Evolutionary conservation across 2,329 filamentous ascomycete species (phyloP), one percentile per base, ranked within the genome.

Genomic region (Tolypocladium guangdongense): DNA sequence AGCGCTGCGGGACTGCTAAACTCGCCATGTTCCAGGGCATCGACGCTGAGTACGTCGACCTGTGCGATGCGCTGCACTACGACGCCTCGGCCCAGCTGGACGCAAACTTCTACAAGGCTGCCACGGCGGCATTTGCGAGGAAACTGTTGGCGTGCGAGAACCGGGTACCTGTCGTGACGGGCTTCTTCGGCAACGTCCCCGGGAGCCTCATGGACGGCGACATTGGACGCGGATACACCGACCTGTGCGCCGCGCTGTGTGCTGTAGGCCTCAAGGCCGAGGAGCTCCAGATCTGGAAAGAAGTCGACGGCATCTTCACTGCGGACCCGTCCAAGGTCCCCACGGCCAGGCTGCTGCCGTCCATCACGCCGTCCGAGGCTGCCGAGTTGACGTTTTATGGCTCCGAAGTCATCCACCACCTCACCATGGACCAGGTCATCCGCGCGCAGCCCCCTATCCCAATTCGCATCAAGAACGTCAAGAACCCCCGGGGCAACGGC

Each of bases 261-360:
- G 90, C 93, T 1, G 92, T 99, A 11, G 92, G 90, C 4, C 75
- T 95, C n/a, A 77, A 82, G 62, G 93, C 93, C 1, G 76, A 86
- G 52, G 93, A 99, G 69, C 78, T 99, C 51, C 93, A 99, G 70
- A 88, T 99, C 58, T 97, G 93, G 93, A 99, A 99, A 74, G 93
- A 99, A 68, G 93, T 99, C 7, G 93, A 99, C 68, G 91, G 90
- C 55, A 95, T 97, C 66, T 93, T 96, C 71, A 85, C 80, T 2
- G 78, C 78, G 7, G 92, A 96, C 65, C 90, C 90, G 3, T 83
- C 87, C 63, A 95, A 95, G 71, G 90, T 96, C 33, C 91, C 92
- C 3, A 97, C 92, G 1, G 95, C 93, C n/a, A 80, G 87, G 48
- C 77, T 99, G n/a, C 79, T 99, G 46, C 74, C 85, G 12, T 85